Evolutionary conservation across 306 rosid species (phyloP), one percentile per base, ranked within the genome.

Genomic region (Mucuna pruriens): DNA sequence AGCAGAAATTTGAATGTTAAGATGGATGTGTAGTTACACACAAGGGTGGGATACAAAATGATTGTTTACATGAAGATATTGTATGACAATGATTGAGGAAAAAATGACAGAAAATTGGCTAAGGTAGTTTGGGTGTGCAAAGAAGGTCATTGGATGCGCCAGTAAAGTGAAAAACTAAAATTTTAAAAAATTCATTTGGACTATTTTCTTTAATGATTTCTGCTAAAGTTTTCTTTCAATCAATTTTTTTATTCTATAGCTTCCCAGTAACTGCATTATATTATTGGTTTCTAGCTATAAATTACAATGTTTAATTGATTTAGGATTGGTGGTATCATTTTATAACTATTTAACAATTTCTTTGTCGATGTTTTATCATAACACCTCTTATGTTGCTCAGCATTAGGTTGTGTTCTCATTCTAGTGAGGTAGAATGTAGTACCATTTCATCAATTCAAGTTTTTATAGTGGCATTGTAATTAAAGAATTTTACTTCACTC

Each of bases 391-490:
- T 44, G 38, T 63, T 72, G 23, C 55, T 34, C 55, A 33, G 6
- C 39, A 40, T 63, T 33, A 13, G 22, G 46, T 17, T 34, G 0
- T 61, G 2, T 19, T 81, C 31, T 65, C 29, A 60, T 71, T 49
- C 19, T 22, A 15, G 34, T 39, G 13, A 62, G 65, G 74, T n/a
- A 49, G 63, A 49, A 74, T 48, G 25, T 25, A 31, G 74, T 23
- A 11, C 3, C 13, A 11, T 61, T 79, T 55, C 23, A 46, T 44
- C 13, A 13, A 22, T 75, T 33, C 58, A 61, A 38, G 23, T 19
- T 70, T 76, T 61, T 76, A 16, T 42, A 19, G 13, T 42, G 62
- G 17, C 17, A 64, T 63, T 72, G 66, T 61, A 71, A 77, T 71
- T 25, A 22, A 25, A 33, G 2, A 83, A 9, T 44, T 54, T 44